These are phyloP conservation scores for Podaxis sp. DNA, from an alignment of 768 basidiomycete genomes.

Conservation along the genomic window DNA sequence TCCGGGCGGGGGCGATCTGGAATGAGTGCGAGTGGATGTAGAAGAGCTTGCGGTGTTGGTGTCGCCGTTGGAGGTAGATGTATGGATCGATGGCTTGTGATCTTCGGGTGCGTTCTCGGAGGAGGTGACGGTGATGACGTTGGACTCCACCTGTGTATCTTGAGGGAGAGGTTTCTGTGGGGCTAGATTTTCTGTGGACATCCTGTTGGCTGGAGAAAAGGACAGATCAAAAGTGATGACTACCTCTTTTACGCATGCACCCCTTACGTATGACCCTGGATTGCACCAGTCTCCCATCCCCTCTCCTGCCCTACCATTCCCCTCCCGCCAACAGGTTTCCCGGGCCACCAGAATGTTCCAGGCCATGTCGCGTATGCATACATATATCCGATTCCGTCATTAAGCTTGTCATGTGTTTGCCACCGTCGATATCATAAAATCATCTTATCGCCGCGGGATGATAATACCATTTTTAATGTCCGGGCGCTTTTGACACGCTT, in stretches of 20 bases:
- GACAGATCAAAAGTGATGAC: slow-evolving; percentile 12
- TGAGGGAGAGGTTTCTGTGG: background rate
- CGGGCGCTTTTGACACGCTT: background rate
- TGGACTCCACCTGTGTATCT: background rate
- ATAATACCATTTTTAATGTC: background rate
- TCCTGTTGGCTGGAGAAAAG: slow-evolving; percentile 3
- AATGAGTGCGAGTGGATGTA: slow-evolving; percentile 5
- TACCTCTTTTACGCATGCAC: slow-evolving; percentile 7
- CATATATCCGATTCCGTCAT: background rate
- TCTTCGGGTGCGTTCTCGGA: background rate
- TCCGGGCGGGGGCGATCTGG: slow-evolving; percentile 11
- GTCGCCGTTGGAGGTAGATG: background rate
- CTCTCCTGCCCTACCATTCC: background rate
- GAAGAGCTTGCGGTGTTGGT: background rate
- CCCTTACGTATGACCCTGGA: slow-evolving; percentile 7
- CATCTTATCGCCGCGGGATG: background rate
- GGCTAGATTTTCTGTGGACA: slow-evolving; percentile 6
- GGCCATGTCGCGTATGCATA: background rate
- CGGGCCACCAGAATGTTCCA: background rate
- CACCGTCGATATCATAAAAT: background rate
- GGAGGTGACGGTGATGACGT: slow-evolving; percentile 2
- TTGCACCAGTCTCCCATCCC: background rate
- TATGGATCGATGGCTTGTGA: background rate
- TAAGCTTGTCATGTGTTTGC: background rate
- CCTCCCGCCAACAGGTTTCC: background rate